Evolutionary conservation across 2,329 filamentous ascomycete genomes (phyloP).

Genomic region (Basipetospora chlamydospora): DNA sequence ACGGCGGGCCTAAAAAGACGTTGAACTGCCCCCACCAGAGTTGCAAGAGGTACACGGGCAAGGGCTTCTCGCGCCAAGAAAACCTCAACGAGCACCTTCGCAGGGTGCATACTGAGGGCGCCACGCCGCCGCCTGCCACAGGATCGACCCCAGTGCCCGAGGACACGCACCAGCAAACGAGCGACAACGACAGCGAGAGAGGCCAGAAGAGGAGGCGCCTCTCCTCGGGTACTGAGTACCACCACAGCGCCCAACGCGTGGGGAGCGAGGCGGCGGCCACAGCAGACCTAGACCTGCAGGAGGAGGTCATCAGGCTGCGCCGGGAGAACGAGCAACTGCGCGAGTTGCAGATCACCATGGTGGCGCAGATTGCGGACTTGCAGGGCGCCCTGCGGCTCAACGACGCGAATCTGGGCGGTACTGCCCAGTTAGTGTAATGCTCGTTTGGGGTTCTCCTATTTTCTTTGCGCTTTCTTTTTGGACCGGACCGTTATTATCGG

Average conservation of each 20-base stretch:
- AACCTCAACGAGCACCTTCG: conserved; percentile 89
- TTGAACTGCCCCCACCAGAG: conserved; percentile 74
- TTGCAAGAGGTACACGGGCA: conserved; percentile 79
- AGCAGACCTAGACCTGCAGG: conserved; percentile 42
- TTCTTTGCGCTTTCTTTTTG: too few relatives aligned
- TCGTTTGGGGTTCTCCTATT: too few relatives aligned
- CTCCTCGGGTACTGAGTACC: too few relatives aligned
- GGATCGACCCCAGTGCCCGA: conserved; percentile 10
- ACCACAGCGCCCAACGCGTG: conserved; percentile 13
- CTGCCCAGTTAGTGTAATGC: conserved; percentile 1
- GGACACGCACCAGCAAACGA: conserved; percentile 15
- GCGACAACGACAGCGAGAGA: conserved; percentile 32
- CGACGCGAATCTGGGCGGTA: conserved; percentile 5
- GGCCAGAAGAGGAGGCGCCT: conserved; percentile 33
- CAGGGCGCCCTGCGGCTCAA: conserved; percentile 24
- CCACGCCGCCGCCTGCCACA: conserved; percentile 16
- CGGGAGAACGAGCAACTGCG: conserved; percentile 46
- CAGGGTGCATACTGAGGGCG: conserved; percentile 56
- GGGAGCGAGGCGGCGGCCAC: conserved; percentile 3
- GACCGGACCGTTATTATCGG: too few relatives aligned
- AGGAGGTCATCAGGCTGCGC: conserved; percentile 53
- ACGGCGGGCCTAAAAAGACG: conserved; percentile 75
- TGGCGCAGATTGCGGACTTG: conserved; percentile 32
- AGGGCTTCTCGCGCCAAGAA: conserved; percentile 84
- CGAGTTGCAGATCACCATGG: conserved; percentile 24